phyloP scores from a whole-genome alignment of 108 stramenopile species.

The Stephanodiscus minutulus region DNA sequence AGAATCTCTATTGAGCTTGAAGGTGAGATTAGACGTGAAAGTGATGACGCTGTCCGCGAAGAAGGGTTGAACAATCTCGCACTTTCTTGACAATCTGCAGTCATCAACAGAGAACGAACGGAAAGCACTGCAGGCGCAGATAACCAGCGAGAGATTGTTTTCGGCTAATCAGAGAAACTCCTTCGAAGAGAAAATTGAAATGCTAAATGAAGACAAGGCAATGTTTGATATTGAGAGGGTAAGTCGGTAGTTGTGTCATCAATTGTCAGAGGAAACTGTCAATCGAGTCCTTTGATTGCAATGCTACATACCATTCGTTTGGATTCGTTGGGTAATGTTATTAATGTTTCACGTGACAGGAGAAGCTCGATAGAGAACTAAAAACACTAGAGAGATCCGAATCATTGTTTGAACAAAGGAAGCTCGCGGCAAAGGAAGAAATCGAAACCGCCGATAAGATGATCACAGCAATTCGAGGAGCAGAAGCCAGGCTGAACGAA shows the following conservation, averaged over 20 bases:
- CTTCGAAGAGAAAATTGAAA: constrained; percentile 14
- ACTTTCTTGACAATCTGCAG: neutral
- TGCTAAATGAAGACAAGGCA: constrained; percentile 9
- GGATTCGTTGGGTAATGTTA: neutral
- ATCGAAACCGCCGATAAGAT: constrained; percentile 21
- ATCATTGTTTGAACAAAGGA: constrained; percentile 47
- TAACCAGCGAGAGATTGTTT: constrained; percentile 20
- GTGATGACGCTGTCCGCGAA: neutral
- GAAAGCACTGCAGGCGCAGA: constrained; percentile 10
- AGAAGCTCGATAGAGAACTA: constrained; percentile 19
- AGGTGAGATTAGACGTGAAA: constrained; percentile 9
- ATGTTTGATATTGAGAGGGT: constrained; percentile 17
- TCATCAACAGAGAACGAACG: constrained; percentile 31
- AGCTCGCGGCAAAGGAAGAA: constrained; percentile 30
- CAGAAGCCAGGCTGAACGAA: constrained; percentile 15
- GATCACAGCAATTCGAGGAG: constrained; percentile 14
- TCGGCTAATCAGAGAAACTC: constrained; percentile 17
- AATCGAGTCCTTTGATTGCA: neutral
- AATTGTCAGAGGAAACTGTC: constrained; percentile 12
- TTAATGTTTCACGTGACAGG: constrained; percentile 1
- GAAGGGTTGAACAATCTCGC: neutral
- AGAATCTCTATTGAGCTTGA: constrained; percentile 13
- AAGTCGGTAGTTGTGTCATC: neutral
- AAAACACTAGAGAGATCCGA: constrained; percentile 22
- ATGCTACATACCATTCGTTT: neutral